Base-by-base conservation (phyloP, 805 yeast species). In the Starmerella vitae region DNA sequence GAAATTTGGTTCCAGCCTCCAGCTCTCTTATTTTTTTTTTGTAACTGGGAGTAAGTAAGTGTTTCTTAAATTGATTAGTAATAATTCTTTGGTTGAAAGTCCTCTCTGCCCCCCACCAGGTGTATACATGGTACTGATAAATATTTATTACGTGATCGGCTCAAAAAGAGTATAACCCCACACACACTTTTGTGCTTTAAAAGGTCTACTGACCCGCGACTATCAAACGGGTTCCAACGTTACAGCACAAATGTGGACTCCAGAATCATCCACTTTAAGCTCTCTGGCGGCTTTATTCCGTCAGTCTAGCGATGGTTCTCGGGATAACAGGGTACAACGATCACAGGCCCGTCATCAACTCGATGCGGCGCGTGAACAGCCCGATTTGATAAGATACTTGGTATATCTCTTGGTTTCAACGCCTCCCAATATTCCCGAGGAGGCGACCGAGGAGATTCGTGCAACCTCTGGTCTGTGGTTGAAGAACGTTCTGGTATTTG, bases 391-490 rank as follows among this genome's bases (percentile, higher is more conserved):
- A 50, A 82, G 82, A 57, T 88, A 88, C 58, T 64, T 88, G 21
- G 67, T 82, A 27, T 73, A 72, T 51, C 68, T 86, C 33, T 65
- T 91, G 29, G 71, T 81, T 15, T 58, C 60, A 29, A 77, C 76
- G 32, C 62, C 66, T 15, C 55, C 56, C 9, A 62, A 69, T 8
- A 50, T 61, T 20, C 60, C 62, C n/a, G 59, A 74, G 0, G 74
- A 73, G 30, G 41, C 41, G 21, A 36, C 34, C 24, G 44, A 38
- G 18, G 32, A 43, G 5, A 67, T 76, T 8, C 68, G 95, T 37
- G 94, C 94, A 1, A 76, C 93, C 0, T 88, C 96, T 1, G 98
- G 97, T 8, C 60, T 86, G 43, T 66, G 76, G 52, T 68, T 91
- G 58, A 88, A 91, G 56, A 88, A 86, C 59, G 71, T 71, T 45